Base-by-base conservation (phyloP, 768 basidiomycete species). In the Lyophyllum shimeji region DNA sequence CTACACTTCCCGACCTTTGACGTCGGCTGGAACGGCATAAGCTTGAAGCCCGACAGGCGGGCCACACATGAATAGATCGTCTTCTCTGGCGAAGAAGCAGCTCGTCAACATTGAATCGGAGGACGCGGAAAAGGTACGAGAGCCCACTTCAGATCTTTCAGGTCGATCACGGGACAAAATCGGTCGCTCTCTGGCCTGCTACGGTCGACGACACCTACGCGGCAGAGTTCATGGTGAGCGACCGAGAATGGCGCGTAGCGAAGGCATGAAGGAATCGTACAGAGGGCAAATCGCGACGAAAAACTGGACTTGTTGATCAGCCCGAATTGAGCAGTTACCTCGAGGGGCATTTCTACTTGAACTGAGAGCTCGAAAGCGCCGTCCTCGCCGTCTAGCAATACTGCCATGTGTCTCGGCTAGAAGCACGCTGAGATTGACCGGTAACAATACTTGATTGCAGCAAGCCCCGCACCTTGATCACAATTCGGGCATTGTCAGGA, bases 11-110 rank as follows among this genome's bases (percentile, higher is more conserved):
- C 29, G 15, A 53, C 56, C 56, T 58, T 52, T 23, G 29, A 46
- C 46, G 15, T 37, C 56, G n/a, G n/a, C n/a, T 24, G 20, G 43
- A 20, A 53, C 39, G 24, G 52, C 45, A 33, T 51, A 58, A 24
- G 56, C 56, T 47, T 58, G 56, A 9, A 58, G 56, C 56, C 53
- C 53, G 9, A 53, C 34, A 18, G 56, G 56, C 4, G 27, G 34
- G 37, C 46, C 56, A 33, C 56, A 58, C 31, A 53, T 21, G 33
- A 47, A 25, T 37, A 58, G 48, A 12, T 21, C 56, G 42, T 58
- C 51, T n/a, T 20, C 33, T 5, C 56, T 58, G 47, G 17, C 17
- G 2, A 20, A 13, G 37, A 12, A 21, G 39, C 15, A 3, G 3
- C 3, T 13, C 34, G 34, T 37, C 15, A 37, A 3, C 34, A 37